Evolutionary conservation across 306 rosid genomes (phyloP).

Genomic region (Prunus campanulata): DNA sequence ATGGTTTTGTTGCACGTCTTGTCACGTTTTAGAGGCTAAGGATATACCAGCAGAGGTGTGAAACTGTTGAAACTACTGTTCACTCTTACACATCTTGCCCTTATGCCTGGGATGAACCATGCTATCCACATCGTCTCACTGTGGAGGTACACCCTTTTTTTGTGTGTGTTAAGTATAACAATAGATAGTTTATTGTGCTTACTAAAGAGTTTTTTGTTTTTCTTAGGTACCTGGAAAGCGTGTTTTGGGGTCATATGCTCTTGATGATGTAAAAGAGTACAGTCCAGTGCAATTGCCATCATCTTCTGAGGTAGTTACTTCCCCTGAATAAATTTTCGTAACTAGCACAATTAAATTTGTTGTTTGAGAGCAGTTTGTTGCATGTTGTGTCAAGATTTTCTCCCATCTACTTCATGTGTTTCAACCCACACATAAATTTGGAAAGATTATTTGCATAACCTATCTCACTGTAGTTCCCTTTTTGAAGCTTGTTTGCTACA

Average conservation of each 20-base stretch:
- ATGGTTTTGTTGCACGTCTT: slow-evolving; percentile 22
- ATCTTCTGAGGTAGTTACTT: slow-evolving; percentile 68
- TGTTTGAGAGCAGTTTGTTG: background rate
- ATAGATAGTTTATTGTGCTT: slow-evolving; percentile 22
- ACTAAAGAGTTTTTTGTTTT: slow-evolving; percentile 13
- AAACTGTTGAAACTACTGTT: slow-evolving; percentile 71
- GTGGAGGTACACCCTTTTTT: slow-evolving; percentile 60
- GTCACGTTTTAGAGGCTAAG: slow-evolving; percentile 65
- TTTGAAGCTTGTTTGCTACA: background rate
- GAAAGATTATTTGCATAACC: no score
- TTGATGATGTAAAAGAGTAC: slow-evolving; percentile 83
- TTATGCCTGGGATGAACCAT: slow-evolving; percentile 98
- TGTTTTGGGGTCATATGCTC: slow-evolving; percentile 73
- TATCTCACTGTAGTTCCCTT: background rate
- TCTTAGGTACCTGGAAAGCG: slow-evolving; percentile 91
- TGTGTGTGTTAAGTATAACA: background rate
- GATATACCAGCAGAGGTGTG: slow-evolving; percentile 90
- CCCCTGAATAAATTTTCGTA: slow-evolving; percentile 6
- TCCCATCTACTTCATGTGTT: background rate
- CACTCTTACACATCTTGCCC: slow-evolving; percentile 70
- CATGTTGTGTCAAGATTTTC: background rate
- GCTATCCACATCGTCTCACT: slow-evolving; percentile 81
- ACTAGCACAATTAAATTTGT: slow-evolving; percentile 2
- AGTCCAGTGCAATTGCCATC: slow-evolving; percentile 62
- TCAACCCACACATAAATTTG: no score